These are phyloP conservation scores for Fomitopsis pulvina DNA, from an alignment of 768 basidiomycete species.

Conservation along the genomic window DNA sequence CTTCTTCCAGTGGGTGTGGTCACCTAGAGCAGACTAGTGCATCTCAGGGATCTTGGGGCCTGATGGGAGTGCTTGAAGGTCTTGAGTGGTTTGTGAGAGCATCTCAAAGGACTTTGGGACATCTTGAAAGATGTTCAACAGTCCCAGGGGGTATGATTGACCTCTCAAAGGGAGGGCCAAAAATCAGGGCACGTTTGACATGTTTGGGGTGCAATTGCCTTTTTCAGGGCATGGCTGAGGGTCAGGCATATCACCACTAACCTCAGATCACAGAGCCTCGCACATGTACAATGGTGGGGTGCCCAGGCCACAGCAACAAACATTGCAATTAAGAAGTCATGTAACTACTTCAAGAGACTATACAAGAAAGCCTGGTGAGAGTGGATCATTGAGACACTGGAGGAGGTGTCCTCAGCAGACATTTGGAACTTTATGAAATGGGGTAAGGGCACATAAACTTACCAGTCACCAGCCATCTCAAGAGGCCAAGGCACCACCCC, in stretches of 20 bases:
- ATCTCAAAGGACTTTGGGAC: no score
- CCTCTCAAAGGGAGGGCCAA: no score
- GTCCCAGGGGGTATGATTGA: no score
- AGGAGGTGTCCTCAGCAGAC: background rate
- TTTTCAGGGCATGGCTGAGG: no score
- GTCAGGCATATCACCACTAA: background rate
- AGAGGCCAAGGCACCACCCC: background rate
- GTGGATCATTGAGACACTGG: background rate
- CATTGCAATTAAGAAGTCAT: background rate
- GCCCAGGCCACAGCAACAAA: background rate
- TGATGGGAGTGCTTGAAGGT: no score
- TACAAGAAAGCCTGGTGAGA: background rate
- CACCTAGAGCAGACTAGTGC: no score
- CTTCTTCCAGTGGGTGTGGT: no score
- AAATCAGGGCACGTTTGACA: no score
- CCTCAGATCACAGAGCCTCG: background rate
- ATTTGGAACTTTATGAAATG: background rate
- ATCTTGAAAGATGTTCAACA: no score
- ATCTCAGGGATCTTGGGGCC: no score
- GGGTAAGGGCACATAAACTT: background rate
- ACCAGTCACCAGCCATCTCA: background rate
- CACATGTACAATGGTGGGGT: background rate
- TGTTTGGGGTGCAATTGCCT: no score
- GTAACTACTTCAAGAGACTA: background rate
- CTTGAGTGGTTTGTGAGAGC: background rate